Evolutionary conservation across 2,329 filamentous ascomycete species (phyloP).

Genomic region (Penicillium sp.): DNA sequence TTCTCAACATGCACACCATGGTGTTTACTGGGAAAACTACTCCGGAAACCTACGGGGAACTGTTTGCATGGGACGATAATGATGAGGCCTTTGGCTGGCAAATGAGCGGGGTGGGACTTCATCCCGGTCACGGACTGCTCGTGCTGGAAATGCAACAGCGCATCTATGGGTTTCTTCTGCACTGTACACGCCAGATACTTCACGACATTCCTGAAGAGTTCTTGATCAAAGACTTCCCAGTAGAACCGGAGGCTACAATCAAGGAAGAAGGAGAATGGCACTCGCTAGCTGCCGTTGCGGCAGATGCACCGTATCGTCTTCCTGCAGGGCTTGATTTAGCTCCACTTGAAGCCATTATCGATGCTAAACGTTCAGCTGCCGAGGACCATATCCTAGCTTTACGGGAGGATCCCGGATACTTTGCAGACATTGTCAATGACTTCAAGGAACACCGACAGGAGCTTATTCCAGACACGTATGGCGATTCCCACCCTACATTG

Average conservation of each 20-base stretch:
- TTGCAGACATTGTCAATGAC: conserved; percentile 43
- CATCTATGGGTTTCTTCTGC: neutral
- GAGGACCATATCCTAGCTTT: conserved; percentile 55
- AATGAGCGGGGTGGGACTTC: neutral
- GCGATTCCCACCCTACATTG: neutral
- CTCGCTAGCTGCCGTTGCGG: neutral
- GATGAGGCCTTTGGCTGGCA: neutral
- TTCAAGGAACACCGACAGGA: neutral
- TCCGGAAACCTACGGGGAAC: neutral
- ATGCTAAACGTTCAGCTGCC: conserved; percentile 37
- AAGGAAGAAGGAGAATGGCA: neutral
- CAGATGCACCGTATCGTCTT: conserved; percentile 1
- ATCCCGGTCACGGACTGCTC: neutral
- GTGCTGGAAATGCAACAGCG: neutral
- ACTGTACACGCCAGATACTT: neutral
- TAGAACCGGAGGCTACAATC: neutral
- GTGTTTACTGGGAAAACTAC: neutral
- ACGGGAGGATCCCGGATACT: conserved; percentile 58
- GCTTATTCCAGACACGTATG: neutral
- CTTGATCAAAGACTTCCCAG: neutral
- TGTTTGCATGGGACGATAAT: neutral
- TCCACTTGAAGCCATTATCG: neutral
- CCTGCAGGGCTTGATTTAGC: neutral
- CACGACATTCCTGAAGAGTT: neutral
- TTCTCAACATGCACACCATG: neutral